phyloP scores from a whole-genome alignment of 805 yeast genomes.

The Kodamaea restingae region DNA sequence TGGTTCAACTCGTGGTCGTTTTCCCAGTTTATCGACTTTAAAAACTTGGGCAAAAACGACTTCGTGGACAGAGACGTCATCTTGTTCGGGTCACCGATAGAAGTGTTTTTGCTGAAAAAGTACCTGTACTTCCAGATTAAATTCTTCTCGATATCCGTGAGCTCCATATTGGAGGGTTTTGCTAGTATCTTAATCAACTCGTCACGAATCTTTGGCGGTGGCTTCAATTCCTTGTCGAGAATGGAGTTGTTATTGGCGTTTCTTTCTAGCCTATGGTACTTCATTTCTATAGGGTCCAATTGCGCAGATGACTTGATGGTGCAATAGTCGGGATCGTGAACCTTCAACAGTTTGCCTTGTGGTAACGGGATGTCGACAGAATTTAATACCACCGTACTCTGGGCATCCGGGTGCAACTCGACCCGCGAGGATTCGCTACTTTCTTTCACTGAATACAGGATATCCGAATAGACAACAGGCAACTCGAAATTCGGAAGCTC shows the following conservation, averaged over 20 bases:
- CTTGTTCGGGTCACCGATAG: conserved; percentile 42
- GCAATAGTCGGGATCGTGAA: conserved; percentile 43
- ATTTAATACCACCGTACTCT: conserved; percentile 34
- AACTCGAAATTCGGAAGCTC: conserved; percentile 61
- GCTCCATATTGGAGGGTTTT: conserved; percentile 79
- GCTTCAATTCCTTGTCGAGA: conserved; percentile 80
- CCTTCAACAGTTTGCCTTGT: conserved; percentile 18
- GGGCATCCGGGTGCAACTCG: conserved; percentile 12
- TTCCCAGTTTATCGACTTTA: conserved; percentile 85
- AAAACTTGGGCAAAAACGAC: conserved; percentile 63
- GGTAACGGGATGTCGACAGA: conserved; percentile 29
- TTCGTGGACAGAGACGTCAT: conserved; percentile 48
- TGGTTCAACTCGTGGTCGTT: conserved; percentile 78
- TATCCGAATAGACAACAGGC: conserved; percentile 68
- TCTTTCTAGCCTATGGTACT: conserved; percentile 80
- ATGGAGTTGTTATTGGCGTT: conserved; percentile 67
- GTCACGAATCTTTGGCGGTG: conserved; percentile 77
- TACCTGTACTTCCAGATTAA: conserved; percentile 89
- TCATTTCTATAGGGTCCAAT: conserved; percentile 80
- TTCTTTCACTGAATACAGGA: conserved; percentile 29
- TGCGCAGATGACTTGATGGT: conserved; percentile 17
- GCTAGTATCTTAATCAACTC: conserved; percentile 63
- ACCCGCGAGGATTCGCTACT: conserved; percentile 7
- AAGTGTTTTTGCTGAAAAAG: conserved; percentile 45
- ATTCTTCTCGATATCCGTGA: conserved; percentile 79